Evolutionary conservation across 2,329 filamentous ascomycete genomes (phyloP), one percentile per base, ranked within the genome.

Genomic region (Fusarium avenaceum): DNA sequence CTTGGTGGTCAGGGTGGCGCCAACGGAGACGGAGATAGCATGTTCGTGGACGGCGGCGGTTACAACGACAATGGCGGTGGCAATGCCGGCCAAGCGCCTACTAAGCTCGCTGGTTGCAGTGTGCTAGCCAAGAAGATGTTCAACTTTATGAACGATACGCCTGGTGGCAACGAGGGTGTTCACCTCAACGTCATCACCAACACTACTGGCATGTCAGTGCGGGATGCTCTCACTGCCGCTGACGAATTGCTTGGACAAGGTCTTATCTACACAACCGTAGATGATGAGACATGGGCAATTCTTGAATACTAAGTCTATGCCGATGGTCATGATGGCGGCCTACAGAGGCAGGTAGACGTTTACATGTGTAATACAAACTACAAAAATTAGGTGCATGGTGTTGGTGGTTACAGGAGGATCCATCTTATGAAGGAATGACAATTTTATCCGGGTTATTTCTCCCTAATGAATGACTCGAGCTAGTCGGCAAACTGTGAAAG

Each of bases 261-360:
- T 30, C 76, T 93, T 72, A 92, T 97, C 69, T 99, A 93, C 81
- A 93, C 93, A 28, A 99, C 96, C 11, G 86, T 97, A 8, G 94
- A 98, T 80, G 95, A 98, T 75, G 87, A 92, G 79, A 98, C 95
- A 1, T 98, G 92, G 90, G 93, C 93, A 43, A 83, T 97, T 67
- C 82, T 97, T 63, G 92, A 96, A 61, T 87, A 85, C 66, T 90
- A 77, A 47, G 15, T 13, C 28, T 28, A n/a, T 32, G 8, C 45
- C 19, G 43, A 35, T 24, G 39, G 35, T 35, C 57, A 32, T 48
- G 43, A 33, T 14, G 24, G 45, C 20, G 20, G 26, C 22, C 47
- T 15, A 5, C 22, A 32, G 30, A 44, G 26, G n/a, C 47, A 39
- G 22, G 45, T 51, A 28, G 38, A 67, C 35, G 7, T 8, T 17